Base-by-base conservation (phyloP, 305 asterid species). In the Fraxinus velutina region DNA sequence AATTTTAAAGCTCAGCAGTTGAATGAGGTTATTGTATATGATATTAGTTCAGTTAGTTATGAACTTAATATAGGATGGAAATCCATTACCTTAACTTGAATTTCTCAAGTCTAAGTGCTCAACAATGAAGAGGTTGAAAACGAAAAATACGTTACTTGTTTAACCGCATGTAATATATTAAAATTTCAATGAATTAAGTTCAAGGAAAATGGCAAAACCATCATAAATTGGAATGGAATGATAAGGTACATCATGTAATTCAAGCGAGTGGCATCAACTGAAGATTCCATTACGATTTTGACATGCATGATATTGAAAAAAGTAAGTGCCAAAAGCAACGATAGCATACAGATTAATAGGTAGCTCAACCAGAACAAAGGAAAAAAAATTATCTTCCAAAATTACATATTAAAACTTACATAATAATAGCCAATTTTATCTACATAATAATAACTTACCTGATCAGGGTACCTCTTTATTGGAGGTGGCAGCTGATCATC, bases 401-500 rank as follows among this genome's bases (percentile, higher is more conserved):
- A 5, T 70, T 32, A 60, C 68, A 4, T 8, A 24, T n/a, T 15
- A 29, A 50, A 70, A 4, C 27, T 62, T 30, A 33, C 80, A n/a
- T 19, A 39, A 30, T 57, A 68, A 34, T 73, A 72, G 76, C 29
- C 78, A 22, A 7, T 8, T 33, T 21, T 73, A 85, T 78, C 66
- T 27, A 73, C 60, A 70, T 33, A 17, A 30, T 62, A 83, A 76
- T 75, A 27, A 27, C 0, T 78, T 77, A 93, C 99, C 97, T 94
- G 99, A 86, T 96, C 99, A 22, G 96, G 96, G 83, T 90, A 89
- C 85, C 85, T 93, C 90, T 91, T 96, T 72, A 92, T 52, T 78
- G 97, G 97, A 81, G 95, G 91, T 62, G 95, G 96, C 83, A 96
- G 89, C 87, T 87, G 94, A 87, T 94, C 98, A 84, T 92, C 98